phyloP scores from a whole-genome alignment of 495 filamentous ascomycete species.

The Sporormia fimetaria region DNA sequence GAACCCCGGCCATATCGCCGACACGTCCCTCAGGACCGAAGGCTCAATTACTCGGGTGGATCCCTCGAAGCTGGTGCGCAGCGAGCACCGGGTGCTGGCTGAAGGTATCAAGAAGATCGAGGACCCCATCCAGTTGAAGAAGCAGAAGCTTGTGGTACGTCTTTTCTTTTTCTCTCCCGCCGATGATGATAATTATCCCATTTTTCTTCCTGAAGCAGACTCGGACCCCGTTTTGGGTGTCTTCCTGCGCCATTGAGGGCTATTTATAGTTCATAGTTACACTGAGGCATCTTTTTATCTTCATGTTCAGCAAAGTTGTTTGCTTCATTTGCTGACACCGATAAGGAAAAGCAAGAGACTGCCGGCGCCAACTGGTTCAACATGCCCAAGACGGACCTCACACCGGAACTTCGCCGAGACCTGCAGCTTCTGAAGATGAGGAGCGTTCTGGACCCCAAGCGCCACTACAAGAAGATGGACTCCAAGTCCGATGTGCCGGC shows the following conservation, averaged over 20 bases:
- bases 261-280: conserved; percentile 94
- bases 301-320: conserved; percentile 2
- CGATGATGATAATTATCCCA: conserved; percentile 63
- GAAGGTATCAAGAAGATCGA: conserved; percentile 37
- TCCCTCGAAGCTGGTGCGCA: conserved; percentile 36
- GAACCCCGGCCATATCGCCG: conserved; percentile 29
- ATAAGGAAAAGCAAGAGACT: conserved; percentile 45
- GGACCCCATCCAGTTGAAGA: conserved; percentile 35
- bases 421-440: conserved; percentile 81
- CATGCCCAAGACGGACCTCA: conserved; percentile 70
- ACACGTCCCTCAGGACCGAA: conserved; percentile 41
- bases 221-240: conserved; percentile 63
- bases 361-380: conserved; percentile 68
- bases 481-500: conserved; percentile 55
- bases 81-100: conserved; percentile 35
- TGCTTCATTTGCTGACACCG: conserved; percentile 27
- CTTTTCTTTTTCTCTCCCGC: conserved; percentile 28
- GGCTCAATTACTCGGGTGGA: conserved; percentile 40
- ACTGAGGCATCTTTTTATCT: conserved; percentile 54
- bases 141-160: conserved; percentile 39
- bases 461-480: conserved; percentile 81
- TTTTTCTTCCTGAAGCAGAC: conserved; percentile 53
- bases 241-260: conserved; percentile 64
- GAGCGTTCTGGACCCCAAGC: conserved; percentile 74
- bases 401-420: conserved; percentile 74